phyloP scores from a whole-genome alignment of 2,329 filamentous ascomycete species.

The Arthrobotrys musiformis region DNA sequence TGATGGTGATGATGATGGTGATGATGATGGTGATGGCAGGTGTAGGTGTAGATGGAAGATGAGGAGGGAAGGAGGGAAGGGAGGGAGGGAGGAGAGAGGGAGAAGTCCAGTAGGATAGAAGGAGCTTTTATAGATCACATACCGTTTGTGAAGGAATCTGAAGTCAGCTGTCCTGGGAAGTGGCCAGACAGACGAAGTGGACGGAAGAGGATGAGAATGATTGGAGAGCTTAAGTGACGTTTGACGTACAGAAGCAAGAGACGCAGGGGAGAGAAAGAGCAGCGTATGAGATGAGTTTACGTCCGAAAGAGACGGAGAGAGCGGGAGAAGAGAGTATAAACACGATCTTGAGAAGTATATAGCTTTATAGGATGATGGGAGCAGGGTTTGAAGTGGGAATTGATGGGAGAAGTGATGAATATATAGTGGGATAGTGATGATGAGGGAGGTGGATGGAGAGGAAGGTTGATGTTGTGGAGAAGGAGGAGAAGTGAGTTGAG shows the following conservation, averaged over 20 bases:
- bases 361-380: no score
- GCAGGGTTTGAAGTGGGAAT: no score
- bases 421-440: no score
- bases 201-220: background rate
- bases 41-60: background rate
- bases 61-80: background rate
- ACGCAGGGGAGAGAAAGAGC: background rate
- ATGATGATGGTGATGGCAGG: background rate
- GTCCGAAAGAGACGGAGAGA: background rate
- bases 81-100: background rate
- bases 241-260: background rate
- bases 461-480: no score
- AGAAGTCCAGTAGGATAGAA: background rate
- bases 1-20: background rate
- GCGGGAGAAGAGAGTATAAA: no score
- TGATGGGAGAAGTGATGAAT: no score
- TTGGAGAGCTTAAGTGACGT: background rate
- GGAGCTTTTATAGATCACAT: slow-evolving; percentile 29
- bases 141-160: background rate
- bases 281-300: no score
- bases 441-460: no score
- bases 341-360: no score
- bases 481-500: no score
- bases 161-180: background rate
- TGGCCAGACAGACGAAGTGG: background rate